phyloP scores from a whole-genome alignment of 441 rosid species.

The Daphne laureola region DNA sequence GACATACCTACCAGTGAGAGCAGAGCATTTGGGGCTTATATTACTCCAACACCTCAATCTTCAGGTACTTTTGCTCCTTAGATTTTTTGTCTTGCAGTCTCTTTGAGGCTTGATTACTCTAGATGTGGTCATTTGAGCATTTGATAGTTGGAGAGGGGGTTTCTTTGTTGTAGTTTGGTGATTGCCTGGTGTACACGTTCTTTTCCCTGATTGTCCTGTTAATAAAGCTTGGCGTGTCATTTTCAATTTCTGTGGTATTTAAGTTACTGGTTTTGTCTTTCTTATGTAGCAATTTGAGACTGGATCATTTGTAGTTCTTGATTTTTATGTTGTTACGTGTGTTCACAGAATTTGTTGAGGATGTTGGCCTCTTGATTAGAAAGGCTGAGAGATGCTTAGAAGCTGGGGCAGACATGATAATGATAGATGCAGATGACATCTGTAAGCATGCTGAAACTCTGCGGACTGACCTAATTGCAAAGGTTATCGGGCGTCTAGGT shows the following conservation, averaged over 20 bases:
- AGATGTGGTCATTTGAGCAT: no score
- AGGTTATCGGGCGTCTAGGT: slow-evolving; percentile 77
- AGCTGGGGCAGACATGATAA: slow-evolving; percentile 92
- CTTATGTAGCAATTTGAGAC: neutral
- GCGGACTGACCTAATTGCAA: slow-evolving; percentile 75
- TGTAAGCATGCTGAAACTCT: slow-evolving; percentile 64
- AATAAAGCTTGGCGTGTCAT: no score
- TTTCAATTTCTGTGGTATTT: no score
- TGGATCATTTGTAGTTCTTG: slow-evolving; percentile 1
- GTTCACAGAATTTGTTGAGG: slow-evolving; percentile 62
- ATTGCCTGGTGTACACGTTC: no score
- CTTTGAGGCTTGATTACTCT: neutral
- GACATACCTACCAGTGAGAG: slow-evolving; percentile 47
- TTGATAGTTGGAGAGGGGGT: neutral
- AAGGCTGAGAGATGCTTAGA: slow-evolving; percentile 94
- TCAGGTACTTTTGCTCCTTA: slow-evolving; percentile 35
- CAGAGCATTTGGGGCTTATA: slow-evolving; percentile 80
- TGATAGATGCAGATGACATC: slow-evolving; percentile 89
- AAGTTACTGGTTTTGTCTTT: no score
- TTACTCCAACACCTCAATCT: slow-evolving; percentile 58
- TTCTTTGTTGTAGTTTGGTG: no score
- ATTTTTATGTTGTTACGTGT: neutral
- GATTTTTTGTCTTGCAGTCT: neutral
- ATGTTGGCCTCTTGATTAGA: slow-evolving; percentile 71
- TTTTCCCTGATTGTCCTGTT: no score